Percentiles rank a stretch among this genome's conserved stretches.
Evolutionary conservation across 176 grass and related monocot genomes (phyloP).

Genomic region (Phoenix roebelenii): DNA sequence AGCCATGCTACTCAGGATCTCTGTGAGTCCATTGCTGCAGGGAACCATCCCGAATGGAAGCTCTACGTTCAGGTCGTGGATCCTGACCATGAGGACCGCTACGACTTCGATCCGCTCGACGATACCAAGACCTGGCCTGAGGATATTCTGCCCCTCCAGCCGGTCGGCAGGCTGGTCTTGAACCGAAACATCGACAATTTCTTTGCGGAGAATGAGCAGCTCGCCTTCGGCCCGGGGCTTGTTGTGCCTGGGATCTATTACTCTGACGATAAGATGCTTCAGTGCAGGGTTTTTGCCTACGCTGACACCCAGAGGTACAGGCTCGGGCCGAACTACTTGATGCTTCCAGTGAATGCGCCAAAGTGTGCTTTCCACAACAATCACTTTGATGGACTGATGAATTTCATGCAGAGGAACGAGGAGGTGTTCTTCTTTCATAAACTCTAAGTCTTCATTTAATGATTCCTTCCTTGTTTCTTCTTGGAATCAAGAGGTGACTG

Average conservation of each 20-base stretch:
- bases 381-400: slow-evolving; percentile 74
- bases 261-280: slow-evolving; percentile 98
- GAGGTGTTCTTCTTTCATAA: slow-evolving; percentile 24
- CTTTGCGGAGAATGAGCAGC: slow-evolving; percentile 94
- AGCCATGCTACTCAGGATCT: slow-evolving; percentile 92
- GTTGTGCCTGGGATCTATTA: slow-evolving; percentile 90
- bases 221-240: slow-evolving; percentile 64
- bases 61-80: slow-evolving; percentile 88
- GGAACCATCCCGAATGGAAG: slow-evolving; percentile 77
- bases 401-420: slow-evolving; percentile 79
- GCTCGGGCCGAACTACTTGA: slow-evolving; percentile 73
- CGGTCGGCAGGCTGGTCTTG: slow-evolving; percentile 57
- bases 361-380: slow-evolving; percentile 60
- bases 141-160: slow-evolving; percentile 55
- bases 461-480: no score
- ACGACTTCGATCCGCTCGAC: slow-evolving; percentile 82
- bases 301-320: slow-evolving; percentile 85
- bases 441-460: background rate
- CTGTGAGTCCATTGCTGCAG: slow-evolving; percentile 70
- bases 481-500: no score
- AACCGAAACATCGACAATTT: slow-evolving; percentile 93
- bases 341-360: slow-evolving; percentile 82
- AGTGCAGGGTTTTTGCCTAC: slow-evolving; percentile 87
- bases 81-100: slow-evolving; percentile 47
- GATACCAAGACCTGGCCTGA: slow-evolving; percentile 97